Evolutionary conservation across 2,329 filamentous ascomycete genomes (phyloP), one percentile per base, ranked within the genome.

Genomic region (Monilinia polystroma): DNA sequence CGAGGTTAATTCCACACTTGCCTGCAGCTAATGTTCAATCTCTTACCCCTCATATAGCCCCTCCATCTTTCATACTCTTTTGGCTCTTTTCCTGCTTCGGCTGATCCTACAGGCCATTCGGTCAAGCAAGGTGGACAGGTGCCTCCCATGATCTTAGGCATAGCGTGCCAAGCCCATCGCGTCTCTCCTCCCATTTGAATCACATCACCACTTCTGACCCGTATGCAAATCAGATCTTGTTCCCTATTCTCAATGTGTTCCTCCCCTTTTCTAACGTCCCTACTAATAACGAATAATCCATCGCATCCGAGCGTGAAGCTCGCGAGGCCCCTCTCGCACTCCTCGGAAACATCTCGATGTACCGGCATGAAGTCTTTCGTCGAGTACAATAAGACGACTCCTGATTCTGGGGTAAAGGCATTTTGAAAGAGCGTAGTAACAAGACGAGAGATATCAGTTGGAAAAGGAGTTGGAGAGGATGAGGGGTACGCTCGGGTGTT

Each of bases 101-200:
- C 45, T n/a, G 54, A 68, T 49, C 47, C 69, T 20, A 77, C 80
- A 16, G 93, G 94, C 94, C 93, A 98, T 51, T 90, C 81, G 64
- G 82, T 79, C 66, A 98, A 77, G 78, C 87, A 90, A 0, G 80
- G 80, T 0, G 94, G 93, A 78, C 93, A 97, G 0, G 92, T 96
- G 0, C 82, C 86, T 53, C 86, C 85, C 53, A 97, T 77, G 10
- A 98, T 88, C 77, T 93, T 96, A 6, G 94, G 94, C 38, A 98
- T 93, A 14, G 92, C 93, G 80, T 98, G 94, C 94, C 94, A 98
- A 4, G 93, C 93, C 78, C 92, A 97, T 60, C 94, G 83, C 3
- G 91, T 90, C 69, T 87, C 82, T 20, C 90, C 85, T 64, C 86
- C 89, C 94, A 99, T 97, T 76, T 96, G 93, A 1, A 98, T 87